Conservation (phyloP, 306 rosid species). For the Styphnolobium japonicum region DNA sequence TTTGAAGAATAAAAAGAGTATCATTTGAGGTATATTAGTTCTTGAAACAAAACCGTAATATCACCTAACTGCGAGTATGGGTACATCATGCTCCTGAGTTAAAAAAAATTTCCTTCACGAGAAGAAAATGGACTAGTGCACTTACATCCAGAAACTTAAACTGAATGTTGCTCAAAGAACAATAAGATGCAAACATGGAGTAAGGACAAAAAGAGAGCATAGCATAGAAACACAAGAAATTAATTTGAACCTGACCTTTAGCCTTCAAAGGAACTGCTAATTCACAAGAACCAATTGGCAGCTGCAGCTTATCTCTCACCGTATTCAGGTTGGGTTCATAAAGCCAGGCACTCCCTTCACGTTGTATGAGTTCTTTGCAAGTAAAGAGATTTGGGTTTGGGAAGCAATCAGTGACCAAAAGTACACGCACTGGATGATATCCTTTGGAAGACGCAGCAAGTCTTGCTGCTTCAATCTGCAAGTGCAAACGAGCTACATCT, state of each 20-base stretch:
- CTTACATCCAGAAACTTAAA: neutral
- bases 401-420: slow-evolving; percentile 72
- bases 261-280: slow-evolving; percentile 80
- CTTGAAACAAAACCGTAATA: neutral
- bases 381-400: slow-evolving; percentile 74
- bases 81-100: neutral
- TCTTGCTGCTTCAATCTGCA: slow-evolving; percentile 92
- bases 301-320: slow-evolving; percentile 63
- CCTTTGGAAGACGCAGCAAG: slow-evolving; percentile 74
- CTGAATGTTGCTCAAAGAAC: neutral
- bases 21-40: neutral
- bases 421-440: slow-evolving; percentile 55
- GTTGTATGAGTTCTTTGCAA: slow-evolving; percentile 65
- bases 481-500: slow-evolving; percentile 83
- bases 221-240: slow-evolving; percentile 1
- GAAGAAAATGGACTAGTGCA: neutral
- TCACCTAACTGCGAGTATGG: neutral
- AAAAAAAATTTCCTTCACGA: no score
- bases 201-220: neutral
- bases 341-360: slow-evolving; percentile 75
- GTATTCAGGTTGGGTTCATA: slow-evolving; percentile 58
- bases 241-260: slow-evolving; percentile 54
- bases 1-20: neutral
- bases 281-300: slow-evolving; percentile 84
- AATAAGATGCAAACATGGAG: neutral